Base-by-base conservation (phyloP, 2,329 filamentous ascomycete species). In the Byssothecium circinans region DNA sequence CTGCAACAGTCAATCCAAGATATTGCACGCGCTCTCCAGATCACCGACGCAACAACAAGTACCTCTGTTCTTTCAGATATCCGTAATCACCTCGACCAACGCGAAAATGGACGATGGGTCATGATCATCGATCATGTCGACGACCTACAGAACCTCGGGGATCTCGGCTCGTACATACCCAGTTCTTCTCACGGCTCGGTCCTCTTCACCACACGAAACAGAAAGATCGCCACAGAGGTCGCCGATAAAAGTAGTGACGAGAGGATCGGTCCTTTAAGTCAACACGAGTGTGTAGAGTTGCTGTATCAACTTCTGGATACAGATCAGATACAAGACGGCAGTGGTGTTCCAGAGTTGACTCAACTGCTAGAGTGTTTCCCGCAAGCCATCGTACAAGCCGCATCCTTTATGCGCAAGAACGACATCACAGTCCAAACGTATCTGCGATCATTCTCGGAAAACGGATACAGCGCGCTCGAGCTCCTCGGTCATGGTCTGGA, bases 401-500 rank as follows among this genome's bases (percentile, higher is more conserved):
- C 42, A 3, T 46, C 42, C 20, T 50, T 50, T 32, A 46, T 50
- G 27, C 38, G 42, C 8, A 42, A 37, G 11, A 50, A 50, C 27
- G 47, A 38, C 33, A 46, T 50, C 20, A 46, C 30, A n/a, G 34
- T 50, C 22, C 37, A 50, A 29, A 50, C 38, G 15, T 45, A 50
- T 35, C 47, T 50, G 15, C 30, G 37, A n/a, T 36, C 36, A 12
- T 50, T 41, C 38, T 42, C 41, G 19, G 42, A 50, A 27, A 50
- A 43, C 42, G 38, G 45, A 29, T 8, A 42, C 33, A 29, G 44
- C 43, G 43, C 42, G 11, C 47, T 50, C 25, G 47, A 45, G 18
- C 30, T 50, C 35, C 44, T 50, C 20, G 38, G 43, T 14, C 47
- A 50, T 34, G 47, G 39, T 3, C 15, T 36, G 8, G 20, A 29